Conservation (phyloP, 106 monocot species). For the Dendrobium catenatum region DNA sequence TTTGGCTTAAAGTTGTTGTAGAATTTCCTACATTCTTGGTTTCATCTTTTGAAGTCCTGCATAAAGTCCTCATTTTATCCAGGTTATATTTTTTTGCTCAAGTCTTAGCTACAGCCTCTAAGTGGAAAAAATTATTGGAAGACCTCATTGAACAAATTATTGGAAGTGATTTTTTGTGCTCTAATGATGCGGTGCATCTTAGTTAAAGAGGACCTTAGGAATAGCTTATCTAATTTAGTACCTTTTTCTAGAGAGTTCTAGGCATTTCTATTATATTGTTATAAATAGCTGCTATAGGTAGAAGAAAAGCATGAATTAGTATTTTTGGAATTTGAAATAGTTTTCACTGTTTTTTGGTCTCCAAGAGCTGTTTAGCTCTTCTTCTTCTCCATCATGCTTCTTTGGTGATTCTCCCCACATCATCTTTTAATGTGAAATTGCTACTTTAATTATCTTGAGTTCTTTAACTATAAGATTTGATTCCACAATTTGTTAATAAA, state of each 20-base stretch:
- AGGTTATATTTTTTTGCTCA: neutral
- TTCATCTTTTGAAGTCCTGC: neutral
- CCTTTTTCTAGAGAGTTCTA: too few relatives aligned
- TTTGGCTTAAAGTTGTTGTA: neutral
- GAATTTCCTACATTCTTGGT: neutral
- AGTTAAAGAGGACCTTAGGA: too few relatives aligned
- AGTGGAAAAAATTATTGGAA: neutral
- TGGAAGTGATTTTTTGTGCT: neutral
- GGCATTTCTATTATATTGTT: too few relatives aligned
- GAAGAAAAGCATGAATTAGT: too few relatives aligned
- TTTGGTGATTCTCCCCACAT: too few relatives aligned
- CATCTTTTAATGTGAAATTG: conserved; percentile 1
- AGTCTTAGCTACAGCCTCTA: neutral
- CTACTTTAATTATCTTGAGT: neutral
- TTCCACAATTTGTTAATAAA: neutral
- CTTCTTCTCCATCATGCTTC: too few relatives aligned
- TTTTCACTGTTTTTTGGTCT: too few relatives aligned
- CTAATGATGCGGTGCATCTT: neutral
- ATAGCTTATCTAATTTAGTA: too few relatives aligned
- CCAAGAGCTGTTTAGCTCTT: too few relatives aligned
- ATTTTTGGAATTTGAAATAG: too few relatives aligned
- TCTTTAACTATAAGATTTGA: neutral
- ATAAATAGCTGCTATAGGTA: too few relatives aligned
- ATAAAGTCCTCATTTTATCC: neutral
- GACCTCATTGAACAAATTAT: neutral